Evolutionary conservation across 2,329 filamentous ascomycete species (phyloP).

Genomic region (Xylariaceae sp.): DNA sequence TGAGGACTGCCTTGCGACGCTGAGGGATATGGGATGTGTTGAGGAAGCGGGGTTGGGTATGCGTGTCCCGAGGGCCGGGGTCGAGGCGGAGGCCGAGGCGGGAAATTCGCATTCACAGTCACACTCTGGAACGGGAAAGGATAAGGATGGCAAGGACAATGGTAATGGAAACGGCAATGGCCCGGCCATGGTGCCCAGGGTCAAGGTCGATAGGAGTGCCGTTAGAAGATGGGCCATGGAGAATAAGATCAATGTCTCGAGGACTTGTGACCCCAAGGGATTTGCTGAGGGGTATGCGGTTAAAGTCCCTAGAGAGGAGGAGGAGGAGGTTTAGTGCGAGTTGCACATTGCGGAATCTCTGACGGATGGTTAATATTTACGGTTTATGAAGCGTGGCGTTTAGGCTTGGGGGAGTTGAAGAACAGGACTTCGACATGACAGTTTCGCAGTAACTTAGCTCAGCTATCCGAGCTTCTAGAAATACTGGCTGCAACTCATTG

Average conservation of each 20-base stretch:
- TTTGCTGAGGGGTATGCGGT: conserved; percentile 69
- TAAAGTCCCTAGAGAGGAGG: conserved; percentile 36
- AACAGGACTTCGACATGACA: too few species aligned
- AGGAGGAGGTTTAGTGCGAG: conserved; percentile 12
- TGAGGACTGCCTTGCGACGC: conserved; percentile 76
- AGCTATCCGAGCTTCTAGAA: too few species aligned
- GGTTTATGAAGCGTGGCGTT: too few species aligned
- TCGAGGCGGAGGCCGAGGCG: conserved; percentile 23
- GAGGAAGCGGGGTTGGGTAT: conserved; percentile 44
- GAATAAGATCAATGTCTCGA: conserved; percentile 61
- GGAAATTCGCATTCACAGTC: too few species aligned
- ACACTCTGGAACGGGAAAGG: conserved; percentile 19
- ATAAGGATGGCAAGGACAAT: conserved; percentile 18
- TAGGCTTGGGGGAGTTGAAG: too few species aligned
- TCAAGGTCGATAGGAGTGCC: conserved; percentile 52
- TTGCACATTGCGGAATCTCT: too few species aligned
- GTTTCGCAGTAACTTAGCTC: too few species aligned
- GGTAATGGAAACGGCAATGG: too few species aligned
- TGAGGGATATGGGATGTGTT: conserved; percentile 77
- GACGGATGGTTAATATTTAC: too few species aligned
- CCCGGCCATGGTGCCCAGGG: conserved; percentile 37
- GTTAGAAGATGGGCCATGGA: conserved; percentile 65
- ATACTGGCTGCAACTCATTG: too few species aligned
- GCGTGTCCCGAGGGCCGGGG: conserved; percentile 36
- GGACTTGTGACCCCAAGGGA: conserved; percentile 69